Evolutionary conservation across 1,284 basidiomycete genomes (phyloP), one percentile per base, ranked within the genome.

Genomic region (Leccinum insolens): DNA sequence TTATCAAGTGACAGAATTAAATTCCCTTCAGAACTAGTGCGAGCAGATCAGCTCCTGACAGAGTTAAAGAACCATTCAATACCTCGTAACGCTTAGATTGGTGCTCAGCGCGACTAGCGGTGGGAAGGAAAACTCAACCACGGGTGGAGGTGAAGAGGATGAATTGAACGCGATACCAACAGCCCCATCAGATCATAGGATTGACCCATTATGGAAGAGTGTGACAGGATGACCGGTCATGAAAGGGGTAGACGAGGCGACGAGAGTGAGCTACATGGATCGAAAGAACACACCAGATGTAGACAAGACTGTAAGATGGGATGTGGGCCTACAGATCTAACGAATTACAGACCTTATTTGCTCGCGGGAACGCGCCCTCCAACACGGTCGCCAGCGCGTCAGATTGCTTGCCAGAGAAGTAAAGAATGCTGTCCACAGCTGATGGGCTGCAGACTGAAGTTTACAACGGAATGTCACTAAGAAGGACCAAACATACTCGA

Each of bases 211-310:
- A 70, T 86, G 80, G 71, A 95, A 89, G 2, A 96, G 80, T 0
- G 95, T 96, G 61, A 91, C 88, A 2, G 92, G 91, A 20, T 91
- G 82, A 11, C 93, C 93, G 0, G 94, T 96, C 20, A 95, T 82
- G 77, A 96, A 96, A 0, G 95, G 94, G 0, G 95, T 96, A 0
- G 92, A 90, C 0, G 93, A 85, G 0, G 90, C 90, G 14, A 92
- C 78, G 22, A 95, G 82, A 15, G 93, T 93, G 46, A 93, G 78
- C 89, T 94, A 72, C 14, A 44, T 41, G 37, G 28, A 28, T 49
- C 44, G 7, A 46, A 68, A 44, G 67, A 49, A 72, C 67, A 65
- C 14, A 59, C 1, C 34, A 11, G 22, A 17, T 37, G 62, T 15
- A 62, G 7, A 67, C 2, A 37, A 46, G 7, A 25, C 3, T 22